A percentile compares a stretch with the other conserved stretches of the same genome.
Conservation (phyloP, 768 basidiomycete genomes). For the Tylopilus intermedius region DNA sequence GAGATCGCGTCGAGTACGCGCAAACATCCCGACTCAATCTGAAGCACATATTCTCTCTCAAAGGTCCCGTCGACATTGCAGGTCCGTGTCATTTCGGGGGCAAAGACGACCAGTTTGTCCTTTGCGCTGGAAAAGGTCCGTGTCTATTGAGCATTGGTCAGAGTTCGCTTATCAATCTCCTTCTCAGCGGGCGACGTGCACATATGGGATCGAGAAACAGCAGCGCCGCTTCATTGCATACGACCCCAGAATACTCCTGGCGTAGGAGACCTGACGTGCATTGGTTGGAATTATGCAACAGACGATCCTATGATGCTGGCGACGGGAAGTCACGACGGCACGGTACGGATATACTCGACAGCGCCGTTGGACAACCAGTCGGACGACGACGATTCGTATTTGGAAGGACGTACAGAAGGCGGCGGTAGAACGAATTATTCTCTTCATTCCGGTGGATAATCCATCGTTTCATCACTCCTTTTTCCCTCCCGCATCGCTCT, state of each 20-base stretch:
- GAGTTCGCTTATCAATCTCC: background rate
- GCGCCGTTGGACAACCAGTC: constrained; percentile 23
- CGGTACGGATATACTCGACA: constrained; percentile 67
- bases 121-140: constrained; percentile 72
- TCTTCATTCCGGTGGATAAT: constrained; percentile 19
- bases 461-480: constrained; percentile 2
- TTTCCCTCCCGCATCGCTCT: background rate
- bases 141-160: background rate
- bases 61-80: constrained; percentile 63
- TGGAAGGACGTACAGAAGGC: constrained; percentile 22
- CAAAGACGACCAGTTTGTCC: constrained; percentile 69
- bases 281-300: constrained; percentile 72
- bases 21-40: constrained; percentile 30
- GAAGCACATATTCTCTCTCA: constrained; percentile 74
- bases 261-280: constrained; percentile 65
- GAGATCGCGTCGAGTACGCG: constrained; percentile 33
- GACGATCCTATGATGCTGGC: constrained; percentile 53
- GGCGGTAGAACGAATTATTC: constrained; percentile 24
- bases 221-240: constrained; percentile 64
- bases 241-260: constrained; percentile 49
- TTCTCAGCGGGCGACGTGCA: constrained; percentile 70
- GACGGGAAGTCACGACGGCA: constrained; percentile 74
- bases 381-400: constrained; percentile 23
- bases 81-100: constrained; percentile 83
- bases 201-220: constrained; percentile 84